phyloP scores from a whole-genome alignment of 2,329 filamentous ascomycete species.

The Ophiosphaerella herpotricha region DNA sequence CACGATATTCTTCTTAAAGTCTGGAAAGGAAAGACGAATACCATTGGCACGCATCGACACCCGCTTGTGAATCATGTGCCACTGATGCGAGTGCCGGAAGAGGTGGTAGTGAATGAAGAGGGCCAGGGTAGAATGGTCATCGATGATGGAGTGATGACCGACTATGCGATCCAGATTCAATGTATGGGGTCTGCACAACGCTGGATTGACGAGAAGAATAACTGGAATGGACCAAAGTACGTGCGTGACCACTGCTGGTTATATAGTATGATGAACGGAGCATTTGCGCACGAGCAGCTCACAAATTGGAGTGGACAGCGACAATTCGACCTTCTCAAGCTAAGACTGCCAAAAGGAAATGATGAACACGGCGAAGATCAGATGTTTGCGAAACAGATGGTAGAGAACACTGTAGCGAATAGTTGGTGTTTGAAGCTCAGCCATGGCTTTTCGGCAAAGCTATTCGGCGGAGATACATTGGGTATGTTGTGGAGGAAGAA shows the following conservation, averaged over 20 bases:
- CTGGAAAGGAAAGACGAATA: conserved; percentile 52
- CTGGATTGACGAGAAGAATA: conserved; percentile 55
- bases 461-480: conserved; percentile 54
- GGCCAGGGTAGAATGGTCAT: conserved; percentile 40
- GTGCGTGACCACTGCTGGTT: conserved; percentile 42
- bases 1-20: conserved; percentile 58
- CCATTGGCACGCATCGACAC: conserved; percentile 53
- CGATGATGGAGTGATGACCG: conserved; percentile 54
- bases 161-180: conserved; percentile 64
- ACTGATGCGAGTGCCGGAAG: conserved; percentile 50
- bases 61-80: conserved; percentile 57
- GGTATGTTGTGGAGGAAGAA: conserved; percentile 60
- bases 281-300: conserved; percentile 49
- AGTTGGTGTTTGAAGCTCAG: conserved; percentile 63
- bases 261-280: conserved; percentile 24
- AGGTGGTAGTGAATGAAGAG: conserved; percentile 39
- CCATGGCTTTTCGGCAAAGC: conserved; percentile 58
- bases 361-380: conserved; percentile 55
- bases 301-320: conserved; percentile 57
- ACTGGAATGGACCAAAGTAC: conserved; percentile 62
- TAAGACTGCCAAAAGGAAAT: conserved; percentile 44
- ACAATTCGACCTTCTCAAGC: conserved; percentile 58
- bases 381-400: conserved; percentile 54
- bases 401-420: conserved; percentile 55
- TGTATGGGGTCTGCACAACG: conserved; percentile 58